Evolutionary conservation across 805 yeast species (phyloP), one percentile per base, ranked within the genome.

Genomic region (Metschnikowia similis): DNA sequence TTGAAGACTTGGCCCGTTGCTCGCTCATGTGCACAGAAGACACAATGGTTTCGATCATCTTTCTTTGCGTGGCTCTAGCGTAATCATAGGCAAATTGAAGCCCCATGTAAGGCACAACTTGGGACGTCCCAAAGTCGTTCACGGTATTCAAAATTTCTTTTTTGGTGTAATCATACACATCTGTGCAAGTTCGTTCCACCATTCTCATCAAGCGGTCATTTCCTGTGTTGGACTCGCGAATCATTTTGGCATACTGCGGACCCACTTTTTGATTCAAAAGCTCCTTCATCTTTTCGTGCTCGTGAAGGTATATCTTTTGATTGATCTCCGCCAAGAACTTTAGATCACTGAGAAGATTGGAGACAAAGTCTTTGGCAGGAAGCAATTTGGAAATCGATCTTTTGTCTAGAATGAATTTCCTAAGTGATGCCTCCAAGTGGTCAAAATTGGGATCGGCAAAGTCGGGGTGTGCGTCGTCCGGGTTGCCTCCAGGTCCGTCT

Each of bases 361-460:
- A 53, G 29, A 92, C 69, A 59, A 87, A 94, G n/a, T 85, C 91
- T 62, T 90, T 89, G 0, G 97, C 98, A 0, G 99, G 99, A 34
- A 89, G 78, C 11, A 94, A 72, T 64, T 94, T 94, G 0, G 98
- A 90, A 9, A 87, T 66, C 0, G 97, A 83, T 60, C 99, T 79
- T 60, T 91, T 94, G 56, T 92, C 96, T 21, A 94, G 74, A 4
- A 94, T 84, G 65, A 94, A 94, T 56, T 84, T 83, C 47, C 97
- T 79, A 50, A 94, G 72, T 2, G 96, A 84, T 7, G 88, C 86
- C 60, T 94, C 98, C 49, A 94, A 71, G 45, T 80, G 82, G 59
- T 89, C 96, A 63, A 92, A 90, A 58, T 87, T 83, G 1, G 89
- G 89, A 45, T 79, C 71, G 5, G 53, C 49, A 63, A 47, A 66